These are phyloP conservation scores for Xylaria telfairii DNA, from an alignment of 495 filamentous ascomycete genomes.

Conservation along the genomic window DNA sequence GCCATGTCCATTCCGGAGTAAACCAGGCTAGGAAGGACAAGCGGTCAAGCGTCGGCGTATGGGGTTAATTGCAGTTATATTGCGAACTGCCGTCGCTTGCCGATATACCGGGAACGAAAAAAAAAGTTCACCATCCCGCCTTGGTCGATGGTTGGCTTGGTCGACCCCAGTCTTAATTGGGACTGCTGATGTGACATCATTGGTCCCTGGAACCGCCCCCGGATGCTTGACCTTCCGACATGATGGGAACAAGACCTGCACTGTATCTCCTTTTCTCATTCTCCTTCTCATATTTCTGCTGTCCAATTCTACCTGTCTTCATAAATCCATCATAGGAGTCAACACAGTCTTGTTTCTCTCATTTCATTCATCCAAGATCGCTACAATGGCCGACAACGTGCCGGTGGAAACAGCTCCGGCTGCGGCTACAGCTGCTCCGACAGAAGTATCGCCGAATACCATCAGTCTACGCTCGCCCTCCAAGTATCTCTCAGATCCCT, in stretches of 20 bases:
- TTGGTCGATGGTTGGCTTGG: slow-evolving; percentile 8
- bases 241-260: neutral
- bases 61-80: slow-evolving; percentile 9
- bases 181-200: slow-evolving; percentile 20
- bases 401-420: neutral
- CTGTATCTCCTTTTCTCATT: neutral
- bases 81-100: slow-evolving; percentile 10
- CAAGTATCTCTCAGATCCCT: slow-evolving; percentile 42
- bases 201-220: slow-evolving; percentile 7
- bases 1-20: neutral
- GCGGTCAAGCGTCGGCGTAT: slow-evolving; percentile 11
- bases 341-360: neutral
- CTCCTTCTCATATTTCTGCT: neutral
- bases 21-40: neutral
- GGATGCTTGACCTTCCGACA: slow-evolving; percentile 17
- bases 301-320: neutral
- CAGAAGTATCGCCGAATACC: slow-evolving; percentile 14
- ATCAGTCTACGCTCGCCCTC: slow-evolving; percentile 53
- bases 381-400: slow-evolving; percentile 31
- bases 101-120: neutral
- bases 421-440: neutral
- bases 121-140: neutral
- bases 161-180: neutral
- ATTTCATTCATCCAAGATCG: neutral
- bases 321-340: neutral